Evolutionary conservation across 2,329 filamentous ascomycete species (phyloP), one percentile per base, ranked within the genome.

Genomic region (Pyricularia pennisetigena): DNA sequence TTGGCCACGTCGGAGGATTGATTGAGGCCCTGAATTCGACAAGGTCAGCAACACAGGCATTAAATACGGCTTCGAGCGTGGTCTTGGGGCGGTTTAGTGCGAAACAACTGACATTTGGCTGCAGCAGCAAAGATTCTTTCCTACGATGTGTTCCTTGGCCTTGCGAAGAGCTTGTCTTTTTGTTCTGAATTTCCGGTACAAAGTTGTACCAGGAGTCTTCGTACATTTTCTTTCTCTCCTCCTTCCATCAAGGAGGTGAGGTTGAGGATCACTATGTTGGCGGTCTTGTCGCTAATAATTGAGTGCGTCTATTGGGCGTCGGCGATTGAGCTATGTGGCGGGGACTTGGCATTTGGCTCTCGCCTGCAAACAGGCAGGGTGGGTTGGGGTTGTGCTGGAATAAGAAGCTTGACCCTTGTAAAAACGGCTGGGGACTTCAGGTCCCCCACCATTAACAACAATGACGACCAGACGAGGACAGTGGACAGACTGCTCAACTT

Each of bases 201-300:
- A 92, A 89, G 76, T 85, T 92, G 80, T 94, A 93, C 91, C 91
- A 94, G 32, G 90, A 88, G 78, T 94, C 91, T 78, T 94, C 91
- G 77, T 92, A 92, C 90, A 93, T 93, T 12, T 66, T 66, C 35
- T 64, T 26, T 35, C 62, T 23, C n/a, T 61, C 24, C 57, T 61
- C n/a, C 7, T 61, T 61, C 41, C 2, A 54, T 9, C 6, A 54
- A 54, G 41, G 41, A 4, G 54, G 57, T 24, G 10, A 61, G 23
- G 57, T 28, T 28, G 23, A 23, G 24, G 24, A 61, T 16, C 57
- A 28, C n/a, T 24, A 2, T 4, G 10, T 61, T 61, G 23, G 57
- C 23, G 23, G 23, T 16, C 57, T 61, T 61, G 57, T 24, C 57
- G 7, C 57, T 5, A 28, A 26, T 5, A 28, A 26, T 61, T 61